Evolutionary conservation across 2,329 filamentous ascomycete species (phyloP), one percentile per base, ranked within the genome.

Genomic region (Keithomyces neogunnii): DNA sequence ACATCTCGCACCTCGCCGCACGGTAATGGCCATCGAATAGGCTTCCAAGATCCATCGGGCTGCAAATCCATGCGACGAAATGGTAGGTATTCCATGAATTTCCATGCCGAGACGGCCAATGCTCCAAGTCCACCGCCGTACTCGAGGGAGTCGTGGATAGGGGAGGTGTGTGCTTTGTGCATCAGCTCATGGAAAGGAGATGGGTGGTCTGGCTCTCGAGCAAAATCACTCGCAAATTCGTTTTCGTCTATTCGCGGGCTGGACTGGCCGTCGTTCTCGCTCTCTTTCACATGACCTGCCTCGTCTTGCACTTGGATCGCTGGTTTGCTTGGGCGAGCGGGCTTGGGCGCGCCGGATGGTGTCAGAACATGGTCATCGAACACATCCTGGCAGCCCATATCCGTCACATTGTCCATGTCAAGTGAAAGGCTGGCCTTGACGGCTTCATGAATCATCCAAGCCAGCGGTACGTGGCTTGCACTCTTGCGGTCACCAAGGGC

Each of bases 61-160:
- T 82, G 81, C 6, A 92, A 70, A 58, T 92, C 88, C 85, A 93
- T 91, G 29, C 88, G 76, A 1, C 86, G 78, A 68, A 92, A 91
- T 0, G 88, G 88, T 29, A 92, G 71, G 63, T 86, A 90, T 61
- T 92, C 88, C 87, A 92, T 88, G 28, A 88, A 64, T 36, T 82
- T 86, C 88, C 88, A 92, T 2, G 75, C 77, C 0, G 85, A 58
- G 0, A 89, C 85, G 0, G 82, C 78, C 3, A 70, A 51, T 29
- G 56, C 54, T 0, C 74, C 65, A 3, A 86, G 70, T 0, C 86
- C 86, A 10, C 80, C 77, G 10, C 75, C 73, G 59, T 81, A 88
- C 47, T 77, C 69, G 0, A 91, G 75, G 3, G 85, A 88, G 63
- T 91, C 88, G 62, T 92, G 87, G 42, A 89, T 78, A 3, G 62